Percentiles rank a stretch among this genome's conserved stretches.
Conservation (phyloP, 2,329 filamentous ascomycete species). For the Xylariaceae sp. region DNA sequence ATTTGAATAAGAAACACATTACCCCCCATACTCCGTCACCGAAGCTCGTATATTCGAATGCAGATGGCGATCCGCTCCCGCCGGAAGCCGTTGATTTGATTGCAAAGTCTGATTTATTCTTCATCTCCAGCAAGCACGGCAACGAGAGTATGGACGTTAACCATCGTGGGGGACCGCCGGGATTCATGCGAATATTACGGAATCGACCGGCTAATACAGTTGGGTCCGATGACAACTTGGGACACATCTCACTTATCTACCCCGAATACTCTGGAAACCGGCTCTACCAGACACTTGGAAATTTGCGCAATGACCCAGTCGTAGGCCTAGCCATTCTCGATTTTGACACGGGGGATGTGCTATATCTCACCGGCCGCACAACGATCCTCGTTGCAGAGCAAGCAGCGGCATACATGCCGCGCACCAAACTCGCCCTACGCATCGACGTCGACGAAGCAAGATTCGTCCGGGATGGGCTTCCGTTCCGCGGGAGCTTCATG, state of each 20-base stretch:
- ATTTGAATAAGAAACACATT: constrained; percentile 71
- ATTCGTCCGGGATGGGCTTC: constrained; percentile 61
- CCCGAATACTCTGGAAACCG: constrained; percentile 85
- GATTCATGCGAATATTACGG: constrained; percentile 67
- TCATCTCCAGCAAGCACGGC: constrained; percentile 65
- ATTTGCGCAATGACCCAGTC: constrained; percentile 62
- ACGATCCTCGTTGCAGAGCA: constrained; percentile 61
- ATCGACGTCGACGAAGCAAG: constrained; percentile 58
- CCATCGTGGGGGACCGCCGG: constrained; percentile 68
- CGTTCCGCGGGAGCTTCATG: constrained; percentile 59
- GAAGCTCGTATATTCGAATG: constrained; percentile 30
- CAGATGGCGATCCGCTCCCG: constrained; percentile 38
- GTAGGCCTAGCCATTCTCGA: constrained; percentile 71
- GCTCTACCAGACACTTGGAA: constrained; percentile 79
- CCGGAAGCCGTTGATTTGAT: constrained; percentile 57
- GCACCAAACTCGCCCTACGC: constrained; percentile 68
- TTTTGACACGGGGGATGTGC: constrained; percentile 65
- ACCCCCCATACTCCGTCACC: constrained; percentile 51
- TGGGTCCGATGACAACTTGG: constrained; percentile 10
- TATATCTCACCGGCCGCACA: constrained; percentile 70
- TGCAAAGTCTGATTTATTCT: constrained; percentile 67
- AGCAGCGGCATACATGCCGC: constrained; percentile 60
- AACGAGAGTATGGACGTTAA: constrained; percentile 76
- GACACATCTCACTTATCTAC: constrained; percentile 56
- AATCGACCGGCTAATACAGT: constrained; percentile 42